Conservation (phyloP, 768 basidiomycete genomes). For the Dioszegia hungarica region DNA sequence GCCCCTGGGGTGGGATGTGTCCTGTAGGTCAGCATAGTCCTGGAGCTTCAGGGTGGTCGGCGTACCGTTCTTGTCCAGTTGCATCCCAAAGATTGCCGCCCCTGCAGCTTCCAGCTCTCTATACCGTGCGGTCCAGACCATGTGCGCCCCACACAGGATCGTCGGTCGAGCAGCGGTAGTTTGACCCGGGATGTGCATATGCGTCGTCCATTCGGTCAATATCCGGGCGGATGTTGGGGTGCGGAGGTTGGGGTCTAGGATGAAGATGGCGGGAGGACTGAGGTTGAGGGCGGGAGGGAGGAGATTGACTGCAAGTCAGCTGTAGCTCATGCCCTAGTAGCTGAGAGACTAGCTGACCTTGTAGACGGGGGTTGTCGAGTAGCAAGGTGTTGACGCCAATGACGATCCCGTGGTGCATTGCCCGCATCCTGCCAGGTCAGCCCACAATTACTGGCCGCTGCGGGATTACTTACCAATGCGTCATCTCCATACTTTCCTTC, state of each 20-base stretch:
- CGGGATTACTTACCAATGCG: conserved; percentile 69
- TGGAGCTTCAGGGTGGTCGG: not conserved
- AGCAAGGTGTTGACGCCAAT: conserved; percentile 84
- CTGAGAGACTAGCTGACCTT: conserved; percentile 43
- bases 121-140: conserved; percentile 49
- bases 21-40: conserved; percentile 15
- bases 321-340: not conserved
- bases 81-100: conserved; percentile 60
- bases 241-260: conserved; percentile 73
- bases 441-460: not conserved
- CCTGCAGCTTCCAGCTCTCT: conserved; percentile 61
- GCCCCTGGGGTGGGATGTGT: conserved; percentile 33
- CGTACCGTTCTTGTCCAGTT: conserved; percentile 51
- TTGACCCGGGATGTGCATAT: conserved; percentile 33
- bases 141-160: conserved; percentile 56
- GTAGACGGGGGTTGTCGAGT: conserved; percentile 91
- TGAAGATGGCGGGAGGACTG: conserved; percentile 62
- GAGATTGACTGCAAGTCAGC: conserved; percentile 38
- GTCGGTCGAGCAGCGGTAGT: conserved; percentile 67
- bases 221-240: conserved; percentile 54
- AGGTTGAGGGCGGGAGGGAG: conserved; percentile 30
- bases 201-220: conserved; percentile 66
- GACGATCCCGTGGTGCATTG: conserved; percentile 87
- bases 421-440: conserved; percentile 64
- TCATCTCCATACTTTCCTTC: conserved; percentile 82